Conservation (phyloP, 208 protist genomes). For the Eutreptiella sp. region DNA sequence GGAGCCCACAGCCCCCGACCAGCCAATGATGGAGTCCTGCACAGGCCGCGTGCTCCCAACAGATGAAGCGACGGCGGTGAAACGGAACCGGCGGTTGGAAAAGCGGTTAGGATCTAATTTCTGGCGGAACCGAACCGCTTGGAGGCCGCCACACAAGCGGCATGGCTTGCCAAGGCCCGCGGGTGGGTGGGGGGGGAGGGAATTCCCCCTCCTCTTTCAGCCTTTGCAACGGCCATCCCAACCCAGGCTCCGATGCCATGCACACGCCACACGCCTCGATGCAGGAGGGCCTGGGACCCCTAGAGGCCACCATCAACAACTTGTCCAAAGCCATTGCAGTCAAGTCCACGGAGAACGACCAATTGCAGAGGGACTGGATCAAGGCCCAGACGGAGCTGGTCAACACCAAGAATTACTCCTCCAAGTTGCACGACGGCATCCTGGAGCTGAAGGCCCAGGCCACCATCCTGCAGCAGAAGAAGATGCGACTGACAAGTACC, state of each 20-base stretch:
- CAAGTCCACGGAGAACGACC: conserved; percentile 77
- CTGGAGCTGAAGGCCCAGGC: conserved; percentile 68
- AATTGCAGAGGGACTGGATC: conserved; percentile 89
- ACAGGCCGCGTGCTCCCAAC: too few relatives aligned
- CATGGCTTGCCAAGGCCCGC: too few relatives aligned
- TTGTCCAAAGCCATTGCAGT: conserved; percentile 78
- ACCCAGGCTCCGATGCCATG: not conserved
- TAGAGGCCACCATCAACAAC: conserved; percentile 90
- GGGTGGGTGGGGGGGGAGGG: too few relatives aligned
- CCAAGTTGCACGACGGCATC: conserved; percentile 72
- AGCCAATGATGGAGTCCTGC: too few relatives aligned
- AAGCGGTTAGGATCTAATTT: too few relatives aligned
- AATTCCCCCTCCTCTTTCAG: too few relatives aligned
- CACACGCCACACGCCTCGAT: too few relatives aligned
- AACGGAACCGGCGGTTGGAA: too few relatives aligned
- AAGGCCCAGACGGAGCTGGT: conserved; percentile 87
- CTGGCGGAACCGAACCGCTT: too few relatives aligned
- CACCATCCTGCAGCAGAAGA: conserved; percentile 80
- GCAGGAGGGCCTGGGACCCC: conserved; percentile 79
- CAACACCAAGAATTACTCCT: conserved; percentile 73
- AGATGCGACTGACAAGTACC: conserved; percentile 63
- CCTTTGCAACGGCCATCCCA: conserved; percentile 1
- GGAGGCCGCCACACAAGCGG: too few relatives aligned
- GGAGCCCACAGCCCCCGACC: too few relatives aligned
- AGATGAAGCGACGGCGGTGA: too few relatives aligned